Evolutionary conservation across 352 stramenopile species (phyloP).

Genomic region (Pythium vanterpoolii): DNA sequence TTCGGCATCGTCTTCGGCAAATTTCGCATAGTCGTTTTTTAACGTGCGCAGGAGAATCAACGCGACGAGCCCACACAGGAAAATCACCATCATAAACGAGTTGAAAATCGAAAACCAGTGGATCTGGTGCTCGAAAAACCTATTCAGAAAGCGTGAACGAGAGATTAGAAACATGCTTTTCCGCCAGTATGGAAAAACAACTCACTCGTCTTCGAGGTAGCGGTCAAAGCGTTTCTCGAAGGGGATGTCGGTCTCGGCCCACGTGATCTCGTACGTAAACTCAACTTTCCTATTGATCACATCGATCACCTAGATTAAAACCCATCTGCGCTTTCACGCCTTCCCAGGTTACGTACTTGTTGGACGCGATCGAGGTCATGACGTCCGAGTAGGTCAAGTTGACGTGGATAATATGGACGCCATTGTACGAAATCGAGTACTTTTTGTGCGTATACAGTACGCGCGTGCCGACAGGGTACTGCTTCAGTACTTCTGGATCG

Average conservation of each 20-base stretch:
- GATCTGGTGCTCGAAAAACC: conserved; percentile 99
- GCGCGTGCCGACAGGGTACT: conserved; percentile 72
- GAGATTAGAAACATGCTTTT: background rate
- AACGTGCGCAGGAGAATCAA: conserved; percentile 94
- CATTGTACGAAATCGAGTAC: conserved; percentile 97
- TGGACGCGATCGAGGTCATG: conserved; percentile 78
- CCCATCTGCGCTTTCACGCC: background rate
- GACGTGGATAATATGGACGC: conserved; percentile 96
- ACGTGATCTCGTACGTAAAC: conserved; percentile 95
- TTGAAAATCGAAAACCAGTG: conserved; percentile 98
- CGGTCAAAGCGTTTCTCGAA: conserved; percentile 97
- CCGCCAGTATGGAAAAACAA: background rate
- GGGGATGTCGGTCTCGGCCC: conserved; percentile 85
- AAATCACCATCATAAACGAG: conserved; percentile 98
- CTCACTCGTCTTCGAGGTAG: conserved; percentile 96
- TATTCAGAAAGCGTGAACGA: conserved; percentile 3
- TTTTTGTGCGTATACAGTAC: conserved; percentile 97
- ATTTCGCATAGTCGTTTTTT: conserved; percentile 93
- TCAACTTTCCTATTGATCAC: conserved; percentile 62
- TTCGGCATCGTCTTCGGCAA: conserved; percentile 84
- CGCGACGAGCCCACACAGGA: conserved; percentile 92
- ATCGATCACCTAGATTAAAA: background rate
- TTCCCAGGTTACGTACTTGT: conserved; percentile 52
- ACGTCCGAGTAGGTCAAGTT: conserved; percentile 95
- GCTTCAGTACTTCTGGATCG: conserved; percentile 75